A percentile compares a stretch with the other conserved stretches of the same genome.
Conservation (phyloP, 2,329 filamentous ascomycete species). For the Xylariales sp. region DNA sequence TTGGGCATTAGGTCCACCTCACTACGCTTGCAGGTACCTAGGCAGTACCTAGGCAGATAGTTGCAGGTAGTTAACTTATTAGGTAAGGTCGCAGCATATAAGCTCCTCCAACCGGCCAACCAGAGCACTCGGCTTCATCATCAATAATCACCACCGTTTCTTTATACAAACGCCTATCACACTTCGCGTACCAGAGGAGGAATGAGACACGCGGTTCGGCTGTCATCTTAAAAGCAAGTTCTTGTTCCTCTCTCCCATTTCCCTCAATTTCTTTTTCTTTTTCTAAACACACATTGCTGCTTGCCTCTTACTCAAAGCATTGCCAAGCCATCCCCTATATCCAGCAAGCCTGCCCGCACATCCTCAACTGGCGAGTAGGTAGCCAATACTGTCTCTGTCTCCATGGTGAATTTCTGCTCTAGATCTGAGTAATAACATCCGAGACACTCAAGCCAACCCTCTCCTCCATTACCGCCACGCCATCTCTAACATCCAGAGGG, state of each 20-base stretch:
- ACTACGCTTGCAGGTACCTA: too few species aligned
- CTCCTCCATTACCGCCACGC: slow-evolving; percentile 68
- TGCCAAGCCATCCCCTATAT: slow-evolving; percentile 16
- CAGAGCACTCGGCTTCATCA: neutral
- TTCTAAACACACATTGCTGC: neutral
- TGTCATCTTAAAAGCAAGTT: neutral
- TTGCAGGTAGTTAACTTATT: neutral
- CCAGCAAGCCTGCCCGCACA: slow-evolving; percentile 20
- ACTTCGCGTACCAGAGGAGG: neutral
- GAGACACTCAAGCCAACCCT: slow-evolving; percentile 60
- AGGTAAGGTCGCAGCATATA: too few species aligned
- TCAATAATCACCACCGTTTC: neutral
- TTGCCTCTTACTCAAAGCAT: slow-evolving; percentile 1
- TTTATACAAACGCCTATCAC: neutral
- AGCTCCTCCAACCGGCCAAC: neutral
- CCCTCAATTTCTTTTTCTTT: too few species aligned
- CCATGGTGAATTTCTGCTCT: slow-evolving; percentile 2
- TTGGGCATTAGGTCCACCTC: slow-evolving; percentile 1
- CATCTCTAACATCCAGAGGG: slow-evolving; percentile 61
- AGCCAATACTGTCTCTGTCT: slow-evolving; percentile 13
- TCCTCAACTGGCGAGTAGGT: slow-evolving; percentile 12
- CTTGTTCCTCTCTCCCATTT: too few species aligned
- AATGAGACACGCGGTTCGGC: too few species aligned
- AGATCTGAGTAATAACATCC: slow-evolving; percentile 55
- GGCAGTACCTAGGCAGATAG: too few species aligned